Evolutionary conservation across 345 rosid genomes (phyloP).

Genomic region (Balakata baccata): DNA sequence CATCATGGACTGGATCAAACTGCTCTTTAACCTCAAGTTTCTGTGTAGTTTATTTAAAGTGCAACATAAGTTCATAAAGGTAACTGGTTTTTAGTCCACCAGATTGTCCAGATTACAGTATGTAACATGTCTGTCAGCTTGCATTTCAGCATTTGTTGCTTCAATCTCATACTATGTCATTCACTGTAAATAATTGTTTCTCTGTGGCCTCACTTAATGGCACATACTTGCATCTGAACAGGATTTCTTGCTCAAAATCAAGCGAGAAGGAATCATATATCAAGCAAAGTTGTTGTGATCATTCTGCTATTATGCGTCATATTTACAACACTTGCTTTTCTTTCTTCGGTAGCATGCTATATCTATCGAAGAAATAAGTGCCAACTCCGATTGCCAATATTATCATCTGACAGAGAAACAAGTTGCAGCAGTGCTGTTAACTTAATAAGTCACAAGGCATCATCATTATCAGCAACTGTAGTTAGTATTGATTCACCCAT

Average conservation of each 20-base stretch:
- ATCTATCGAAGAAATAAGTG: conserved; percentile 48
- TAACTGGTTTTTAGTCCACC: background rate
- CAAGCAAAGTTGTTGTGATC: conserved; percentile 55
- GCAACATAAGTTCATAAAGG: background rate
- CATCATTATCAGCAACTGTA: conserved; percentile 42
- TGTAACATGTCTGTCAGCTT: background rate
- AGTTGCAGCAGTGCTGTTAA: conserved; percentile 77
- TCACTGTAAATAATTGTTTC: conserved; percentile 1
- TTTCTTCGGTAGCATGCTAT: conserved; percentile 57
- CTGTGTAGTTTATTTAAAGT: too few species aligned
- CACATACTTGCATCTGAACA: conserved; percentile 32
- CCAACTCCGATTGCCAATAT: conserved; percentile 40
- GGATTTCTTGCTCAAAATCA: conserved; percentile 40
- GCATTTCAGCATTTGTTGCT: background rate
- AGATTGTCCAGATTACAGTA: background rate
- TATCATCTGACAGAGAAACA: conserved; percentile 63
- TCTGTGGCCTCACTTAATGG: conserved; percentile 19
- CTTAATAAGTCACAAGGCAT: conserved; percentile 55
- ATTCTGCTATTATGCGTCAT: conserved; percentile 54
- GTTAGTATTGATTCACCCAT: conserved; percentile 37
- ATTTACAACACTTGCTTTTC: conserved; percentile 63
- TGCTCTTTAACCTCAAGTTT: background rate
- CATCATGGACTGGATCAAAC: background rate
- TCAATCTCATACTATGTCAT: background rate
- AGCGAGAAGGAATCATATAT: conserved; percentile 43